A percentile compares a stretch with the other conserved stretches of the same genome.
These are phyloP conservation scores for Carallia brachiata DNA, from an alignment of 345 rosid genomes.

Conservation along the genomic window DNA sequence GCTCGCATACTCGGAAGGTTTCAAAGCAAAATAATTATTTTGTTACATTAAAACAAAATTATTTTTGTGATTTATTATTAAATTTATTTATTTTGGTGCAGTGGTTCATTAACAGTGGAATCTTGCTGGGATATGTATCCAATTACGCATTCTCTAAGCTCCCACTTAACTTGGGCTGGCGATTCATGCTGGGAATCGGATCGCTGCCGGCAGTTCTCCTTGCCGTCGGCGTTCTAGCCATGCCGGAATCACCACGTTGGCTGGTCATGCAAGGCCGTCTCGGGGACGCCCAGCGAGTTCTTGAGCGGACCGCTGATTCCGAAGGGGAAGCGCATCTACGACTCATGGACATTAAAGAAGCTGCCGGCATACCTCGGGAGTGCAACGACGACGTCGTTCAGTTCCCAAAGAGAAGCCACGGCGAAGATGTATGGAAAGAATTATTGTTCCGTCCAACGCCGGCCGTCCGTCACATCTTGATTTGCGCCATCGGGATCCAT, in stretches of 20 bases:
- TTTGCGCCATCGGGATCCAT: slow-evolving; percentile 69
- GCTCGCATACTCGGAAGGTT: no score
- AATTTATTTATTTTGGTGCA: slow-evolving; percentile 10
- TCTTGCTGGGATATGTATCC: slow-evolving; percentile 73
- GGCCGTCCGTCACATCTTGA: slow-evolving; percentile 59
- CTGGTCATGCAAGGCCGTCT: slow-evolving; percentile 87
- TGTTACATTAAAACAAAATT: neutral
- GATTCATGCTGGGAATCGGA: slow-evolving; percentile 82
- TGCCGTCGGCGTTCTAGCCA: slow-evolving; percentile 51
- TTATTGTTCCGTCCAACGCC: slow-evolving; percentile 59
- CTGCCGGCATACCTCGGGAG: slow-evolving; percentile 69
- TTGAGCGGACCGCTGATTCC: slow-evolving; percentile 65
- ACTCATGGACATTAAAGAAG: slow-evolving; percentile 69
- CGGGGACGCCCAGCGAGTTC: slow-evolving; percentile 72
- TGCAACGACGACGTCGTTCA: slow-evolving; percentile 71
- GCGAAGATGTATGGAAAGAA: slow-evolving; percentile 72
- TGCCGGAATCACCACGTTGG: slow-evolving; percentile 99
- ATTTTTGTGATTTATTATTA: neutral
- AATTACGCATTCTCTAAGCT: slow-evolving; percentile 70
- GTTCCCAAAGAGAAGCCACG: slow-evolving; percentile 38
- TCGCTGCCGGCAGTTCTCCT: slow-evolving; percentile 68
- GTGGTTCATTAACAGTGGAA: slow-evolving; percentile 76
- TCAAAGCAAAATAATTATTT: no score
- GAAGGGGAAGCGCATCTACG: slow-evolving; percentile 54
- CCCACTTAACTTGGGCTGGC: slow-evolving; percentile 57